A percentile compares a stretch with the other conserved stretches of the same genome.
Conservation (phyloP, 495 filamentous ascomycete species). For the Symbiotaphrina buchneri region DNA sequence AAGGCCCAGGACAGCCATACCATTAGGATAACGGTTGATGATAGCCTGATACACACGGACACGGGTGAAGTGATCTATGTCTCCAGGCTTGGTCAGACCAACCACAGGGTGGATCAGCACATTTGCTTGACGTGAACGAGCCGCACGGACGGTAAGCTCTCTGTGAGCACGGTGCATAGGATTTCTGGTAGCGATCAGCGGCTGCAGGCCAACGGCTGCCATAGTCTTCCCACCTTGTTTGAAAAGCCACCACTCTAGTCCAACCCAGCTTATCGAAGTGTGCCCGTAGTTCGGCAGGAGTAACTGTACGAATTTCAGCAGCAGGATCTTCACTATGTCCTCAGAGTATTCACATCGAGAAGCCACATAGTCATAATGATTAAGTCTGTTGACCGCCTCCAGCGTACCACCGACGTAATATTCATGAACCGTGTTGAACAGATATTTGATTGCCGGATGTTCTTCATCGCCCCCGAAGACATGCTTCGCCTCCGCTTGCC, state of each 20-base stretch:
- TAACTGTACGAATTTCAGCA: slow-evolving; percentile 30
- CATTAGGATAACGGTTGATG: slow-evolving; percentile 92
- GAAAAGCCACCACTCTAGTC: slow-evolving; percentile 92
- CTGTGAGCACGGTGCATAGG: slow-evolving; percentile 98
- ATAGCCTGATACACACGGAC: slow-evolving; percentile 96
- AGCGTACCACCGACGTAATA: slow-evolving; percentile 92
- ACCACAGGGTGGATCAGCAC: slow-evolving; percentile 98
- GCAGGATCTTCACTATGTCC: slow-evolving; percentile 1
- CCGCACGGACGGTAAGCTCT: slow-evolving; percentile 91
- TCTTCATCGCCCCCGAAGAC: slow-evolving; percentile 89
- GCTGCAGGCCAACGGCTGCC: not conserved
- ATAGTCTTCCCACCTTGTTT: slow-evolving; percentile 34
- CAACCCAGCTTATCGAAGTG: slow-evolving; percentile 99
- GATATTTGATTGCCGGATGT: slow-evolving; percentile 81
- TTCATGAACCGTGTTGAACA: slow-evolving; percentile 56
- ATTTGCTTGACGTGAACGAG: slow-evolving; percentile 84
- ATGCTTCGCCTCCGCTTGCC: slow-evolving; percentile 68
- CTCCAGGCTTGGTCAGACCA: slow-evolving; percentile 92
- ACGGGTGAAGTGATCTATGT: slow-evolving; percentile 98
- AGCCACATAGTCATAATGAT: slow-evolving; percentile 97
- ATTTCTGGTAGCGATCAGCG: slow-evolving; percentile 28
- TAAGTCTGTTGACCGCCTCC: slow-evolving; percentile 77
- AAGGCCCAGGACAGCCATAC: slow-evolving; percentile 94
- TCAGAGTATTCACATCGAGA: slow-evolving; percentile 55
- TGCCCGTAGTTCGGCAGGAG: slow-evolving; percentile 77